Evolutionary conservation across 257 asterid species (phyloP), one percentile per base, ranked within the genome.

Genomic region (Leonotis leonurus): DNA sequence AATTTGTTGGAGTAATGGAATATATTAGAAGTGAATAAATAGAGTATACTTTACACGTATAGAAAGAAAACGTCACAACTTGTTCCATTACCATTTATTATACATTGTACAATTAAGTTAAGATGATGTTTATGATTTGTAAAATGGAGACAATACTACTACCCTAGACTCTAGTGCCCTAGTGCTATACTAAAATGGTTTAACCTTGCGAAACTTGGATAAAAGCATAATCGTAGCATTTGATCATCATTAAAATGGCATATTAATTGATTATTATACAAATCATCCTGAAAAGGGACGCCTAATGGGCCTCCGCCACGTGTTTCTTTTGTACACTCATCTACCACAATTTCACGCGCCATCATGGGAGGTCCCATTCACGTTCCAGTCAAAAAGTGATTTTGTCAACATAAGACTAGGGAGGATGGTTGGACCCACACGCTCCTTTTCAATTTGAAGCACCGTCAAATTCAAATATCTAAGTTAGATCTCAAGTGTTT

Each of bases 311-410:
- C n/a, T 4, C 0, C 48, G 73, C 61, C 81, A 76, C 74, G 77
- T 70, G 68, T 65, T 33, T n/a, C 4, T 55, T 36, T 20, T 30
- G 36, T 14, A 9, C 41, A 49, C 27, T 56, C 43, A 56, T 46
- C 58, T 37, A 0, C 51, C 2, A 8, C 12, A 1, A 1, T 9
- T 21, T 44, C 69, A 77, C 72, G 72, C 79, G 79, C 72, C 52
- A 46, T 36, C 8, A 48, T 49, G 56, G 16, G 26, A 51, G 68
- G 73, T 78, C 67, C 32, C 60, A 24, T 44, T 7, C 75, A 78
- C 80, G 73, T 57, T 33, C 62, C 71, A 60, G 74, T 70, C 77
- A 67, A 70, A 73, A 63, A 27, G 64, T 48, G 48, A n/a, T 25
- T 54, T 13, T 32, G 8, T 25, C 27, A 50, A 18, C 21, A 22